phyloP scores from a whole-genome alignment of 164 flowering plant species.

The Vitis rupestris region DNA sequence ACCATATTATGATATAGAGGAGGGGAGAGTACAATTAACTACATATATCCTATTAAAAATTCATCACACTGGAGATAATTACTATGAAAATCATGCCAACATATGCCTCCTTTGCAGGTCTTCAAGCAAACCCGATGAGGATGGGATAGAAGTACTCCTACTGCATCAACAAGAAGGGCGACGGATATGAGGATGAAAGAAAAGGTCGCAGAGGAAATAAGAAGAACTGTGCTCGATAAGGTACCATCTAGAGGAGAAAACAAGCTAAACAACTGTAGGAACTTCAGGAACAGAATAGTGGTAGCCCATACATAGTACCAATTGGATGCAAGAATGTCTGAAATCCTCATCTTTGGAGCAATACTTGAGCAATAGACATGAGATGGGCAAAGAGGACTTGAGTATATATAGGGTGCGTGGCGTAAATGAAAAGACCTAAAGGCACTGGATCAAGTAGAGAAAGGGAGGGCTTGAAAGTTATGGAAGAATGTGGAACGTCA shows the following conservation, averaged over 20 bases:
- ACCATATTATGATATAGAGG: no score
- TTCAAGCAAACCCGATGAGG: background rate
- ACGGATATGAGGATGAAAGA: constrained; percentile 5
- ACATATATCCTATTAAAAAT: background rate
- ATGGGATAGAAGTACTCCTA: background rate
- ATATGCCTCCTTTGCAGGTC: constrained; percentile 16
- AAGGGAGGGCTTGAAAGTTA: no score
- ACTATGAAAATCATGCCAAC: constrained; percentile 15
- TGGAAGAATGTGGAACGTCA: no score
- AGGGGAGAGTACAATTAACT: no score
- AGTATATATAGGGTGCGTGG: no score
- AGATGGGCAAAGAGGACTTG: no score
- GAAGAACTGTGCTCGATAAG: background rate
- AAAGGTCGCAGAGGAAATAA: constrained; percentile 11
- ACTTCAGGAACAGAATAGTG: constrained; percentile 12
- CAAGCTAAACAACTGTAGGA: constrained; percentile 1
- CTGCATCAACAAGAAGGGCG: constrained; percentile 11
- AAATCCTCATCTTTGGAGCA: constrained; percentile 8
- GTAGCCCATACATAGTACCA: constrained; percentile 16
- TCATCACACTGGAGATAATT: background rate
- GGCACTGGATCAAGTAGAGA: no score
- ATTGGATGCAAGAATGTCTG: constrained; percentile 19
- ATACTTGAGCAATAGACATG: no score
- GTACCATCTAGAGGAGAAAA: background rate
- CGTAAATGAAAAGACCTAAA: no score